Percentiles rank a stretch among this genome's conserved stretches.
These are phyloP conservation scores for Nakazawaea molendinolei DNA, from an alignment of 805 yeast genomes.

Conservation along the genomic window DNA sequence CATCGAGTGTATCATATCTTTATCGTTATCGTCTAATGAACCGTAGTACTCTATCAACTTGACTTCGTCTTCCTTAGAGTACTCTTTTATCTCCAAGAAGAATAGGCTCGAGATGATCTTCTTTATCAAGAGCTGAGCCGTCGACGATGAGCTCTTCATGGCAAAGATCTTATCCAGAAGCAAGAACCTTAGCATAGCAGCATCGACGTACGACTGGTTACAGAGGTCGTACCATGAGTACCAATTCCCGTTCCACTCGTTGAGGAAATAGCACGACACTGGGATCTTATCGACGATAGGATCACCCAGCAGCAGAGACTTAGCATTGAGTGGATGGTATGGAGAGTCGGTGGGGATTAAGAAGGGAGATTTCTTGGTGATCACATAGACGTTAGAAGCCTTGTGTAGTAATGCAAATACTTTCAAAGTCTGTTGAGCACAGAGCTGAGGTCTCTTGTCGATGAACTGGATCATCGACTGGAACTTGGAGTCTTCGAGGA, in stretches of 20 bases:
- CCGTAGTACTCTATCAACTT: constrained; percentile 24
- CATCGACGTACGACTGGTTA: constrained; percentile 31
- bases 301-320: constrained; percentile 16
- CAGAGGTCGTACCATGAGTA: constrained; percentile 30
- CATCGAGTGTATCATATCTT: constrained; percentile 3
- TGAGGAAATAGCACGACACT: constrained; percentile 15
- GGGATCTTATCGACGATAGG: constrained; percentile 19
- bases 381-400: constrained; percentile 22
- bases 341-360: constrained; percentile 20
- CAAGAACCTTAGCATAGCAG: constrained; percentile 30
- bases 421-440: constrained; percentile 16
- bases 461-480: constrained; percentile 5
- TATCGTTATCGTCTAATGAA: constrained; percentile 21
- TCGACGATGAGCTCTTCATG: constrained; percentile 6
- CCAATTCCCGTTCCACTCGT: constrained; percentile 19
- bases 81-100: constrained; percentile 14
- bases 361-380: constrained; percentile 25
- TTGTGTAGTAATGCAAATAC: constrained; percentile 19
- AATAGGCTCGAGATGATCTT: constrained; percentile 11
- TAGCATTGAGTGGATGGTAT: constrained; percentile 21
- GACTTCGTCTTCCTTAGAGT: constrained; percentile 12
- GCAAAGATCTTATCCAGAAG: constrained; percentile 22
- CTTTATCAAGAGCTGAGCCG: constrained; percentile 6
- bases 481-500: constrained; percentile 2
- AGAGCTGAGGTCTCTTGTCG: constrained; percentile 10